phyloP scores from a whole-genome alignment of 2,329 filamentous ascomycete genomes.

The Apiospora koreana region DNA sequence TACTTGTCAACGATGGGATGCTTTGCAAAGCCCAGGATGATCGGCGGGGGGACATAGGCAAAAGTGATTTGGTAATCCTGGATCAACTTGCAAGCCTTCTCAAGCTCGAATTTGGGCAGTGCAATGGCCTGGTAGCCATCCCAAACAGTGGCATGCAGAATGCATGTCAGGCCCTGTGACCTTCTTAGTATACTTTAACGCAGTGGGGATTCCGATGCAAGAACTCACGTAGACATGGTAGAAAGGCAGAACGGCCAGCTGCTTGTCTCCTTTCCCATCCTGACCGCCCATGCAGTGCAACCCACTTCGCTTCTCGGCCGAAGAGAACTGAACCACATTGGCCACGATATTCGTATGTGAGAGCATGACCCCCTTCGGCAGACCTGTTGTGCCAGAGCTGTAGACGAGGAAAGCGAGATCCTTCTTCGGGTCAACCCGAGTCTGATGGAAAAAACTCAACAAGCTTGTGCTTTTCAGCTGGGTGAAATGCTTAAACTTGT shows the following conservation, averaged over 20 bases:
- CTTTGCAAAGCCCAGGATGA: conserved; percentile 80
- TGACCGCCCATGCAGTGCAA: conserved; percentile 54
- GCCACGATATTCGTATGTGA: conserved; percentile 81
- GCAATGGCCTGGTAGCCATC: conserved; percentile 69
- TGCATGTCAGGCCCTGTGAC: conserved; percentile 63
- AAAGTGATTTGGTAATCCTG: conserved; percentile 77
- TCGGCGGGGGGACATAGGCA: conserved; percentile 80
- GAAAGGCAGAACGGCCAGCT: conserved; percentile 82
- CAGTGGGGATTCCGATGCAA: not conserved
- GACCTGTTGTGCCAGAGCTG: conserved; percentile 84
- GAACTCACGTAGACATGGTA: conserved; percentile 82
- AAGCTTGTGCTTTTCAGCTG: conserved; percentile 66
- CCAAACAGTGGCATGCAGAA: conserved; percentile 67
- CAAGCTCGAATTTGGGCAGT: conserved; percentile 80
- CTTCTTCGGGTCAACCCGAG: conserved; percentile 65
- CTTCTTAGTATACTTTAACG: not conserved
- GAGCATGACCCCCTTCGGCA: conserved; percentile 89
- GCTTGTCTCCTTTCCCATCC: conserved; percentile 66
- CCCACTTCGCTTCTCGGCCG: conserved; percentile 57
- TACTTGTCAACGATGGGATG: conserved; percentile 77
- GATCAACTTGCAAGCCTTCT: conserved; percentile 74
- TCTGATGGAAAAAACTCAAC: conserved; percentile 54
- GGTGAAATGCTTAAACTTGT: conserved; percentile 70
- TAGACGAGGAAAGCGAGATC: conserved; percentile 87
- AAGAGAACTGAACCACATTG: conserved; percentile 62